Base-by-base conservation (phyloP, 129 eudicot species). In the Escallonia herrerae region DNA sequence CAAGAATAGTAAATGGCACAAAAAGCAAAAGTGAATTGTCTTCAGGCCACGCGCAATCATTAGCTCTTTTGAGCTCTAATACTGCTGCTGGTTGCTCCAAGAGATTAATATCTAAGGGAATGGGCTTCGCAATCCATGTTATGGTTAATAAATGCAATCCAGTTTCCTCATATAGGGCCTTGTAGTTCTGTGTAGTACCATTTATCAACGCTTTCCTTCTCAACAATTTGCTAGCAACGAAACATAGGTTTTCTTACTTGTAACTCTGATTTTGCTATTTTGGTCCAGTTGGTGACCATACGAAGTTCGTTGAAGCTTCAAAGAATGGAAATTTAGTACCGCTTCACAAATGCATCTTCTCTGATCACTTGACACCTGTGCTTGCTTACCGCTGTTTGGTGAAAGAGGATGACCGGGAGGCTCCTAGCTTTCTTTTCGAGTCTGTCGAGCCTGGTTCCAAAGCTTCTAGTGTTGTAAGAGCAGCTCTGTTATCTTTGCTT, bases 321-420 rank as follows among this genome's bases (percentile, higher is more conserved):
- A 68, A 61, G 63, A 68, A 62, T 11, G 96, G 98, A 59, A 93
- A 93, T 61, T 58, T 93, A 58, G 80, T 93, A 55, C 98, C 98
- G 0, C 81, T 93, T 67, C 83, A 75, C 66, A 69, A 74, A 66
- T 73, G 83, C 76, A 76, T 93, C 47, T 93, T 93, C 51, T 71
- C 95, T n/a, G 98, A 93, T 77, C 96, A 86, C 65, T 82, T 93
- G 74, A 88, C 96, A 2, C 98, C 98, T 8, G 96, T 93, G 78
- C 84, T 93, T 11, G 96, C 98, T 52, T 93, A 93, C 59, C 89
- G 98, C 3, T 93, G 98, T 63, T 84, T 93, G 67, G 91, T 93
- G 53, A 81, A 83, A 5, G 95, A 93, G 60, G 91, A 88, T 40
- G 96, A 88, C 46, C 71, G 86, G 9, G 96, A 93, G 56, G 89